Conservation (phyloP, 2,329 filamentous ascomycete genomes). For the Ophiognomonia clavigignenti-juglandacearum region DNA sequence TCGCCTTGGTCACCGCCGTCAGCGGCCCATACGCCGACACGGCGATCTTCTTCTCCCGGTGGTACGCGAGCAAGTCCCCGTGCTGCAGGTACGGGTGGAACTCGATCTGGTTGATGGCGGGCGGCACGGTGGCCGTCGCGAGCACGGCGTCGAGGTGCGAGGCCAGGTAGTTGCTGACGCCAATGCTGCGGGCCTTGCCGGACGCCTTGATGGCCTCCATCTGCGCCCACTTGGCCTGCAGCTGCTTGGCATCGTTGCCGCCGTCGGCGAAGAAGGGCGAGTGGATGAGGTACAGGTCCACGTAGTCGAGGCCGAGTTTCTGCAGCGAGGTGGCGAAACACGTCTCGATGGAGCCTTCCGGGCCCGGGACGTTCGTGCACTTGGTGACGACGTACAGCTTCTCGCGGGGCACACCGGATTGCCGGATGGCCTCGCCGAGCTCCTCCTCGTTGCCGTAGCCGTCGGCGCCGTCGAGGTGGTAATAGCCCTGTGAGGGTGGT, state of each 20-base stretch:
- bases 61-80: slow-evolving; percentile 36
- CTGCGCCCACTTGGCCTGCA: slow-evolving; percentile 57
- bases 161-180: slow-evolving; percentile 69
- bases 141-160: slow-evolving; percentile 52
- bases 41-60: slow-evolving; percentile 33
- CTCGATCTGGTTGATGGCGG: slow-evolving; percentile 77
- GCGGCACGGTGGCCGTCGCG: slow-evolving; percentile 54
- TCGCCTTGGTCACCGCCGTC: slow-evolving; percentile 36
- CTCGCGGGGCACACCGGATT: slow-evolving; percentile 58
- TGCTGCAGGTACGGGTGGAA: slow-evolving; percentile 73
- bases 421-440: slow-evolving; percentile 66
- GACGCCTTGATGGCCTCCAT: slow-evolving; percentile 62
- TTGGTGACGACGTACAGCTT: slow-evolving; percentile 67
- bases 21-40: slow-evolving; percentile 26
- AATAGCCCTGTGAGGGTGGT: slow-evolving; percentile 38
- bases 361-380: slow-evolving; percentile 31
- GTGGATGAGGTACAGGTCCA: slow-evolving; percentile 67
- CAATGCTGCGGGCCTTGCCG: slow-evolving; percentile 65
- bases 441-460: slow-evolving; percentile 64
- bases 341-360: slow-evolving; percentile 33
- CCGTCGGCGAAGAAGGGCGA: slow-evolving; percentile 47
- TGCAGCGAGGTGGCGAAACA: slow-evolving; percentile 56
- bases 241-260: slow-evolving; percentile 38
- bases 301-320: slow-evolving; percentile 64
- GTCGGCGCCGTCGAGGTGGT: slow-evolving; percentile 72